Percentiles rank a stretch among this genome's conserved stretches.
phyloP scores from a whole-genome alignment of 1,284 basidiomycete genomes.

The Wolfiporia cocos region DNA sequence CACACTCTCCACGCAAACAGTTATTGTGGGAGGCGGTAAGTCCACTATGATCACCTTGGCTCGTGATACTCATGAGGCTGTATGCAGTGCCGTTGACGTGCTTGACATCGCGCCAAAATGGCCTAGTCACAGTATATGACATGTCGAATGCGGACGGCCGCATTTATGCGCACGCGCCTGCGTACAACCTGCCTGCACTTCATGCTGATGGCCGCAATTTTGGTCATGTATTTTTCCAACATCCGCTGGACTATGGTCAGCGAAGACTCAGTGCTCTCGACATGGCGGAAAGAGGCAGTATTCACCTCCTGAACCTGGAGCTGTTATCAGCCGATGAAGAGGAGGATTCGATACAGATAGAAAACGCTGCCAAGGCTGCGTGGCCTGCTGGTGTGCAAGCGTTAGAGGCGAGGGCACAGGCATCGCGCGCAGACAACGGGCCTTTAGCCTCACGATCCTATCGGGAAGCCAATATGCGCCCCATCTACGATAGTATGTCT shows the following conservation, averaged over 20 bases:
- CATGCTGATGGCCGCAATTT: constrained; percentile 25
- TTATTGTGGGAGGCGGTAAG: constrained; percentile 33
- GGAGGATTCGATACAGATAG: too few species aligned
- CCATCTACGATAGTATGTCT: constrained; percentile 46
- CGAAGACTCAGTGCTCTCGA: constrained; percentile 36
- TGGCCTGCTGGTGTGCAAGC: constrained; percentile 33
- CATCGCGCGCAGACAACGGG: constrained; percentile 32
- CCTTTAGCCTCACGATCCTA: constrained; percentile 39
- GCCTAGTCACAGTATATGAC: constrained; percentile 57
- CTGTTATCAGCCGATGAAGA: constrained; percentile 11
- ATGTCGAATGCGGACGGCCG: constrained; percentile 38
- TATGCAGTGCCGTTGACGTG: constrained; percentile 38
- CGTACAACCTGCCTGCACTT: constrained; percentile 38
- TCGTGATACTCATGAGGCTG: constrained; percentile 1
- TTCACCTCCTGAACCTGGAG: constrained; percentile 37
- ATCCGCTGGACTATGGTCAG: constrained; percentile 23
- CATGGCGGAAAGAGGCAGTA: constrained; percentile 41
- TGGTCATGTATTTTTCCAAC: constrained; percentile 40
- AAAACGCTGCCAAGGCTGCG: not conserved
- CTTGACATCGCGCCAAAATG: constrained; percentile 51
- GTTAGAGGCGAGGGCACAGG: constrained; percentile 25
- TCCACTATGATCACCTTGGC: not conserved
- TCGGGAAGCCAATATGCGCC: constrained; percentile 40
- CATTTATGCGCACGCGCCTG: constrained; percentile 36
- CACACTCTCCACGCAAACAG: constrained; percentile 39